Evolutionary conservation across 139 green algal species (phyloP).

Genomic region (Coelastrella sp.): DNA sequence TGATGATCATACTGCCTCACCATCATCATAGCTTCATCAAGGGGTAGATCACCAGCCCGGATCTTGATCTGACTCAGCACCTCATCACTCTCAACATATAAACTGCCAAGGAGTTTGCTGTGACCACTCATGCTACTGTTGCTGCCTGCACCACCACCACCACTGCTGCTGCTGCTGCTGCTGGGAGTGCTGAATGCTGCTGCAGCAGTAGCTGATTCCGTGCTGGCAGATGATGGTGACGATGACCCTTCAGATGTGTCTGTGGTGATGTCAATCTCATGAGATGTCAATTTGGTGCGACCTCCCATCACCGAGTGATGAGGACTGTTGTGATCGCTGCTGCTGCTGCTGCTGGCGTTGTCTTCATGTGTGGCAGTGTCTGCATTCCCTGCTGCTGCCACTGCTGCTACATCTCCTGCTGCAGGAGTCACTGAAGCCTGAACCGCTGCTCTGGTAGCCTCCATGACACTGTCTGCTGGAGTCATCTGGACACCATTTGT

Average conservation of each 20-base stretch:
- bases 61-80: constrained; percentile 14
- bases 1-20: not conserved
- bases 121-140: too few relatives aligned
- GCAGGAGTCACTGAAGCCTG: too few relatives aligned
- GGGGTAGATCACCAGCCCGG: not conserved
- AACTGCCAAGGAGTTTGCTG: constrained; percentile 22
- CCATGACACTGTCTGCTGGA: too few relatives aligned
- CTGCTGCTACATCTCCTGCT: too few relatives aligned
- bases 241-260: not conserved
- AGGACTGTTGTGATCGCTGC: not conserved
- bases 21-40: constrained; percentile 36
- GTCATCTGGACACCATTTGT: too few relatives aligned
- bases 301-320: constrained; percentile 4
- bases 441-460: too few relatives aligned
- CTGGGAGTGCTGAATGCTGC: not conserved
- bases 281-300: not conserved
- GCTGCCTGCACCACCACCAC: not conserved
- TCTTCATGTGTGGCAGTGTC: too few relatives aligned
- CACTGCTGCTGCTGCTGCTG: constrained; percentile 27
- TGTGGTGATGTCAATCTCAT: not conserved
- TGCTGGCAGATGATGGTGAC: too few relatives aligned
- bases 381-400: too few relatives aligned
- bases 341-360: too few relatives aligned
- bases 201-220: too few relatives aligned
- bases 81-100: constrained; percentile 23